A percentile compares a stretch with the other conserved stretches of the same genome.
phyloP scores from a whole-genome alignment of 108 stramenopile species.

The Epithemia pelagica region DNA sequence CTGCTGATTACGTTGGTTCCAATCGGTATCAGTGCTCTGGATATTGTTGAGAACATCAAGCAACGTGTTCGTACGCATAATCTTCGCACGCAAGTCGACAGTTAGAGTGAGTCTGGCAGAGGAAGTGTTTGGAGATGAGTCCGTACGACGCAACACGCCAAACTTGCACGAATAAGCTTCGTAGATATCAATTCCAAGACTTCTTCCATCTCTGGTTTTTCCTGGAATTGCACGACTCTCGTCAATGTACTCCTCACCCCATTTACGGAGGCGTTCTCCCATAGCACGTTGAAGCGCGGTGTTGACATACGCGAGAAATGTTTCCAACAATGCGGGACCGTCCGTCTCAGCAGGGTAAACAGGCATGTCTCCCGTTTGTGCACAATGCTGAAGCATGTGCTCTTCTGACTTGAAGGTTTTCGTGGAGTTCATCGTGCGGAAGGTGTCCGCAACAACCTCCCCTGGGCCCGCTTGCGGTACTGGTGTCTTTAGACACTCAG shows the following conservation, averaged over 20 bases:
- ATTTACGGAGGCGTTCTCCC: constrained; percentile 37
- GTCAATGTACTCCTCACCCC: constrained; percentile 57
- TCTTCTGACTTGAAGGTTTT: constrained; percentile 27
- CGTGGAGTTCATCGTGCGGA: constrained; percentile 37
- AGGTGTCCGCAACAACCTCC: constrained; percentile 23
- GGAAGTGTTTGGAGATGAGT: not conserved
- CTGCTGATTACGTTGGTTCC: constrained; percentile 9
- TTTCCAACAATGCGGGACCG: constrained; percentile 25
- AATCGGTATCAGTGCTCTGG: constrained; percentile 16
- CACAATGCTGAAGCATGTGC: constrained; percentile 40
- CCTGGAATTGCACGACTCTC: constrained; percentile 36
- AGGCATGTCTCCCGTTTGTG: constrained; percentile 36
- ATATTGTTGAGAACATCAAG: constrained; percentile 27
- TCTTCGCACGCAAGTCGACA: constrained; percentile 52
- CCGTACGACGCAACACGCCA: constrained; percentile 23
- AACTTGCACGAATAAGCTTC: constrained; percentile 46
- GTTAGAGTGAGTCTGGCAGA: constrained; percentile 34
- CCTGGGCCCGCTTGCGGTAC: not conserved
- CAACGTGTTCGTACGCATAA: constrained; percentile 36
- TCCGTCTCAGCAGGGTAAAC: constrained; percentile 15
- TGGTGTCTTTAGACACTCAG: constrained; percentile 12
- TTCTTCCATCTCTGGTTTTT: constrained; percentile 23
- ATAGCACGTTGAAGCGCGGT: constrained; percentile 41
- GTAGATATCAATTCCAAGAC: constrained; percentile 44
- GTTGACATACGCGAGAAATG: constrained; percentile 44